These are phyloP conservation scores for Komagataella phaffii DNA, from an alignment of 805 yeast species.

Conservation along the genomic window DNA sequence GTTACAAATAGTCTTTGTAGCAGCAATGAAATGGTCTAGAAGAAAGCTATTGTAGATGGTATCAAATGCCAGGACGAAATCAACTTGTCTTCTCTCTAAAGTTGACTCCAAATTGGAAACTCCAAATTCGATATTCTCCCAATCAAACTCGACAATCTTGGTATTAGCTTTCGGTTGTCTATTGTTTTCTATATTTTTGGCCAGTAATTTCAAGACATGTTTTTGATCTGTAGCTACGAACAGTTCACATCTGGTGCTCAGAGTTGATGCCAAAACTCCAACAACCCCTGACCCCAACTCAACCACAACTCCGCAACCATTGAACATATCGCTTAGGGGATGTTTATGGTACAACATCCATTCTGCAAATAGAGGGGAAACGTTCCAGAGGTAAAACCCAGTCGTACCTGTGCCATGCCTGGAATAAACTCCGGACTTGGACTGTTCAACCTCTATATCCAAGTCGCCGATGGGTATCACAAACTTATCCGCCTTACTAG, in stretches of 20 bases:
- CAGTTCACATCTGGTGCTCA: constrained; percentile 19
- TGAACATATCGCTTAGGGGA: constrained; percentile 11
- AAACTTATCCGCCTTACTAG: not conserved
- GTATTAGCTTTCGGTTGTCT: constrained; percentile 12
- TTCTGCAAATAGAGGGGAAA: constrained; percentile 31
- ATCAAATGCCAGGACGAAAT: constrained; percentile 46
- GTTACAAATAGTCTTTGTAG: constrained; percentile 24
- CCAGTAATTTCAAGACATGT: constrained; percentile 35
- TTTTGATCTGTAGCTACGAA: constrained; percentile 49
- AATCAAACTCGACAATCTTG: constrained; percentile 42
- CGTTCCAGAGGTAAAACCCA: constrained; percentile 53
- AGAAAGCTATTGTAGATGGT: constrained; percentile 53
- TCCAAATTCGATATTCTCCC: constrained; percentile 38
- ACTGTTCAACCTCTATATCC: not conserved
- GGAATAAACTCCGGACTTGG: not conserved
- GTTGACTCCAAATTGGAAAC: constrained; percentile 4
- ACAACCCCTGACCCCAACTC: constrained; percentile 56
- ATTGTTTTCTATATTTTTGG: constrained; percentile 30
- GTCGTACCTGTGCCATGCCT: constrained; percentile 26
- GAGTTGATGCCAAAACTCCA: constrained; percentile 31
- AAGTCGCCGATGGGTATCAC: not conserved
- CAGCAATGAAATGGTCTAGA: constrained; percentile 31
- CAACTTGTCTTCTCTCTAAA: constrained; percentile 16
- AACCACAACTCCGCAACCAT: constrained; percentile 12
- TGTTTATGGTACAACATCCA: constrained; percentile 31